These are phyloP conservation scores for Podospora sp. DNA, from an alignment of 495 filamentous ascomycete genomes.

Conservation along the genomic window DNA sequence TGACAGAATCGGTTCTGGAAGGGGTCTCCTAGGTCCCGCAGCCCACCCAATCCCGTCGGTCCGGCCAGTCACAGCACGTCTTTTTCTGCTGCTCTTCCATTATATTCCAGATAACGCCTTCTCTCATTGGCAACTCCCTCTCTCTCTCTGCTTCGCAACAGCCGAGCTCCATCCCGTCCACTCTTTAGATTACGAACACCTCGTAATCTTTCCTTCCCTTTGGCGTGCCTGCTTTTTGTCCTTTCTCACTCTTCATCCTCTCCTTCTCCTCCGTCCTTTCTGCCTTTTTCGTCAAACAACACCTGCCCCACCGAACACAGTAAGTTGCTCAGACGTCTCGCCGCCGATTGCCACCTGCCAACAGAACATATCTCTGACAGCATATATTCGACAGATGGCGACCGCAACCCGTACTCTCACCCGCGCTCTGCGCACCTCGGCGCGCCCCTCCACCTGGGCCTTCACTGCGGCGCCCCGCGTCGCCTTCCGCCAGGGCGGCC, in stretches of 20 bases:
- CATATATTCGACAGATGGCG: conserved; percentile 46
- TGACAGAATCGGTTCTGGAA: background rate
- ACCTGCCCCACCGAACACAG: background rate
- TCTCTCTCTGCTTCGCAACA: conserved; percentile 1
- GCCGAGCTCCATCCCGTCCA: conserved; percentile 30
- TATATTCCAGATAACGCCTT: background rate
- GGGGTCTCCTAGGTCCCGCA: background rate
- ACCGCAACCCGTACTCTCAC: conserved; percentile 53
- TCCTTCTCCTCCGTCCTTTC: background rate
- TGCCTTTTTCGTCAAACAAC: background rate
- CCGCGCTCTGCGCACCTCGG: conserved; percentile 60
- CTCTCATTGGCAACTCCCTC: conserved; percentile 5
- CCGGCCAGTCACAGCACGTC: conserved; percentile 7
- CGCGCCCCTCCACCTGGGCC: conserved; percentile 53
- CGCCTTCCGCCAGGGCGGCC: conserved; percentile 64
- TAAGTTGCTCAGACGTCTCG: background rate
- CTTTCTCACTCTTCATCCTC: background rate
- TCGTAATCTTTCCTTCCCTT: background rate
- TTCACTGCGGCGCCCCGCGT: conserved; percentile 55
- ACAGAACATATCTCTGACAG: conserved; percentile 5
- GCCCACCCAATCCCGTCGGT: background rate
- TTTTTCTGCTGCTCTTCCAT: background rate
- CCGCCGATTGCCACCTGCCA: conserved; percentile 7
- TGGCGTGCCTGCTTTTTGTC: background rate
- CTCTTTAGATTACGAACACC: conserved; percentile 34